Base-by-base conservation (phyloP, 192 early-diverging fungal genomes). In the Diversispora eburnea region DNA sequence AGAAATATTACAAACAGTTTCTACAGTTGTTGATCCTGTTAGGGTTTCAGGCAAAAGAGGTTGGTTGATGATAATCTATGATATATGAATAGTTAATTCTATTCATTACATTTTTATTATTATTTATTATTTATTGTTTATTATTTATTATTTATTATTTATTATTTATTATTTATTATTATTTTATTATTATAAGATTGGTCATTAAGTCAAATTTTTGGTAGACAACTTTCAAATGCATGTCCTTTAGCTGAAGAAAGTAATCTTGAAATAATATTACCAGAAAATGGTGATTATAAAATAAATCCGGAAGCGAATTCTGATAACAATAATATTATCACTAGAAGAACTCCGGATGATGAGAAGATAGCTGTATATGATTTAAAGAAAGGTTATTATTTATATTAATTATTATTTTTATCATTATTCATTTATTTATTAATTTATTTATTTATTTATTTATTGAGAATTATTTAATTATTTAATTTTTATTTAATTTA, bases 21-120 rank as follows among this genome's bases (percentile, higher is more conserved):
- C 92, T 0, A 88, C 93, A 1, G 92, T 96, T 1, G 77, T 94
- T 60, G 91, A 97, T 82, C 90, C 92, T 0, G 83, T 90, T 15
- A 74, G 83, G 33, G 78, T 79, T 15, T 79, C 82, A 45, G 79
- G 81, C 0, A 78, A 83, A 41, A 74, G 80, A 77, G 81, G 81
- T 82, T 60, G 22, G 25, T 33, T 33, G 25, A 33, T 33, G 25
- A 33, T 33, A 2, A 33, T 33, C 0, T 33, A 33, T 33, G 25
- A 33, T 33, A 33, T 33, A 33, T 33, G 25, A 33, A 33, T 33
- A 33, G 25, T 33, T 33, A 33, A 33, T 33, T 33, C 0, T 33
- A 33, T 33, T 33, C 2, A 33, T 33, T 33, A n/a, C 25, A 33
- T 33, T 33, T 33, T 33, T 33, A 33, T 33, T 33, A 33, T 33